These are phyloP conservation scores for Grigorovia yakushimaensis DNA, from an alignment of 805 yeast species.

Conservation along the genomic window DNA sequence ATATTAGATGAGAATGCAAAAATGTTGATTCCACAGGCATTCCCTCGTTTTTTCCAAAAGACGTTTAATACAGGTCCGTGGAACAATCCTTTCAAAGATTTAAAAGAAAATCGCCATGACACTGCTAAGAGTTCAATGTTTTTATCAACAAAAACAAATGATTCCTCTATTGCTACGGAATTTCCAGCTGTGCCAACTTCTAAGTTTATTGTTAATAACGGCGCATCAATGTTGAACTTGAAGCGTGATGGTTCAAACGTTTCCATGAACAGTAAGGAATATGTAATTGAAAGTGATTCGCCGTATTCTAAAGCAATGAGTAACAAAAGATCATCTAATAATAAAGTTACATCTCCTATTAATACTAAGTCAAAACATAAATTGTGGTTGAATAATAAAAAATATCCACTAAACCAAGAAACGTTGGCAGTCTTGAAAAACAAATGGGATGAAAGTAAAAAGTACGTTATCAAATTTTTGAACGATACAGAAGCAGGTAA, in stretches of 20 bases:
- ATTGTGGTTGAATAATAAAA: slow-evolving; percentile 1
- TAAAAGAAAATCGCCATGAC: not conserved
- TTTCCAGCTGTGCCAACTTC: not conserved
- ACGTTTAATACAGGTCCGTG: slow-evolving; percentile 73
- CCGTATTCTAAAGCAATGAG: slow-evolving; percentile 9
- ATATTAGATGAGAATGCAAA: slow-evolving; percentile 10
- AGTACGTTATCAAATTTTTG: slow-evolving; percentile 3
- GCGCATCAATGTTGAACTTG: not conserved
- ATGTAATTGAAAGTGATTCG: not conserved
- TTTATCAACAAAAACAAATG: not conserved
- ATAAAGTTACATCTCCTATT: slow-evolving; percentile 24
- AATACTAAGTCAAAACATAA: not conserved
- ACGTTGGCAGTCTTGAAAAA: slow-evolving; percentile 15
- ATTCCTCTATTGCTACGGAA: not conserved
- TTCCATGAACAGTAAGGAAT: not conserved
- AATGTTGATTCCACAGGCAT: slow-evolving; percentile 46
- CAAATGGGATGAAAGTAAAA: slow-evolving; percentile 9
- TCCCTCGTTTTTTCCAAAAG: slow-evolving; percentile 60
- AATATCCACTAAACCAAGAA: slow-evolving; percentile 16
- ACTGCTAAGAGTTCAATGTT: not conserved
- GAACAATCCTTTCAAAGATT: slow-evolving; percentile 49
- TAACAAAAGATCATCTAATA: slow-evolving; percentile 21
- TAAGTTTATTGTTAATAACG: not conserved
- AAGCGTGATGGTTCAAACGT: not conserved
- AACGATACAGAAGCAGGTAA: slow-evolving; percentile 5